A percentile compares a stretch with the other conserved stretches of the same genome.
phyloP scores from a whole-genome alignment of 371 early-diverging fungal genomes.

The Mortierella sp. region DNA sequence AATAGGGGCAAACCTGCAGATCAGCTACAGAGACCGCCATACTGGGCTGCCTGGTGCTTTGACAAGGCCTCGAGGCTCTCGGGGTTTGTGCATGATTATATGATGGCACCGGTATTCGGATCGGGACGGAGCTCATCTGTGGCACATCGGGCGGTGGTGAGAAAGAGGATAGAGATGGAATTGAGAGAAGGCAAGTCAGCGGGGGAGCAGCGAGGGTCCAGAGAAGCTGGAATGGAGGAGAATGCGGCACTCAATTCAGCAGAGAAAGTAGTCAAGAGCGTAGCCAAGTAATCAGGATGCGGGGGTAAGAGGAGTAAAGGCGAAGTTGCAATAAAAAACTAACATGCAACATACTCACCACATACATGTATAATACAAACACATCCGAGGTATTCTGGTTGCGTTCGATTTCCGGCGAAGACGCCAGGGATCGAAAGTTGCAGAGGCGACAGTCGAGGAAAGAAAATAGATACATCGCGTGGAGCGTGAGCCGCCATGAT shows the following conservation, averaged over 20 bases:
- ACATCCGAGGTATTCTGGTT: too few relatives aligned
- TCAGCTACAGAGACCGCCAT: slow-evolving; percentile 9
- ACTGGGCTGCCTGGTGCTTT: slow-evolving; percentile 23
- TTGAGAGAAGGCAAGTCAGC: slow-evolving; percentile 9
- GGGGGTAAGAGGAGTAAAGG: too few relatives aligned
- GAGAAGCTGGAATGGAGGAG: slow-evolving; percentile 19
- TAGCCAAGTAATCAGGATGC: too few relatives aligned
- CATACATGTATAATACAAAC: too few relatives aligned
- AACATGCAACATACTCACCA: too few relatives aligned
- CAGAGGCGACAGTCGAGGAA: too few relatives aligned
- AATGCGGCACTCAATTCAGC: slow-evolving; percentile 2
- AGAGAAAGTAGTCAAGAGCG: slow-evolving; percentile 24
- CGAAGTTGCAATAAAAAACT: too few relatives aligned
- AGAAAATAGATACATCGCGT: too few relatives aligned
- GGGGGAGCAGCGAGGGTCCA: slow-evolving; percentile 9
- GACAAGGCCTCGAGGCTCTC: slow-evolving; percentile 16
- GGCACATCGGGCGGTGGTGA: slow-evolving; percentile 8
- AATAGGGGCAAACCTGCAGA: slow-evolving; percentile 10
- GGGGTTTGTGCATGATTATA: slow-evolving; percentile 17
- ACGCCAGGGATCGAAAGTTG: too few relatives aligned
- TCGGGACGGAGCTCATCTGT: slow-evolving; percentile 25
- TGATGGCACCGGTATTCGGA: slow-evolving; percentile 37
- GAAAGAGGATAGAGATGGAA: slow-evolving; percentile 13
- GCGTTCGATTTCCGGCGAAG: too few relatives aligned
- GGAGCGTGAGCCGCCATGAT: too few relatives aligned